phyloP scores from a whole-genome alignment of 768 basidiomycete genomes.

The Mrakia frigida region DNA sequence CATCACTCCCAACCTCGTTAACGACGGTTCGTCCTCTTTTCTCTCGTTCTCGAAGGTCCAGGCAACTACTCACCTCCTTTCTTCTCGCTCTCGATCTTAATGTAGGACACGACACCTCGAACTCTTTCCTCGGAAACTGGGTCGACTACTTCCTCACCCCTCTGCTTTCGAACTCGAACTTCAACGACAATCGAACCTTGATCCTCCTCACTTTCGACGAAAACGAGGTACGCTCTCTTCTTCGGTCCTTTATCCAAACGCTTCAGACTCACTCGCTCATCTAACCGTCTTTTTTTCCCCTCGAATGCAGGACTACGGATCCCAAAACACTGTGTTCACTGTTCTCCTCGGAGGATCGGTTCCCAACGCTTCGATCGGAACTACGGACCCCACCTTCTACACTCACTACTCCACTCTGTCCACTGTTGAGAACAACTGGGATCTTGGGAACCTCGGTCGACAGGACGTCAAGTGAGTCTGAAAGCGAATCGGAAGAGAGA shows the following conservation, averaged over 20 bases:
- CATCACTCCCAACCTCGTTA: constrained; percentile 59
- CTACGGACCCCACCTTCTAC: constrained; percentile 53
- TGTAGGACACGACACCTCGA: constrained; percentile 44
- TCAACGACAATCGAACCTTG: constrained; percentile 56
- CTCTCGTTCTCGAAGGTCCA: too few relatives aligned
- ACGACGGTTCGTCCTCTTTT: constrained; percentile 36
- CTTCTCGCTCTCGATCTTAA: too few relatives aligned
- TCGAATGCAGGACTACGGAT: constrained; percentile 26
- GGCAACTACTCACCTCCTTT: too few relatives aligned
- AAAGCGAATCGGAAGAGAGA: not conserved
- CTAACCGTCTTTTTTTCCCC: too few relatives aligned
- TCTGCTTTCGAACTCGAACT: constrained; percentile 51
- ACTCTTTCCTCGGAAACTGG: constrained; percentile 52
- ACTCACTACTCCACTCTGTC: constrained; percentile 56
- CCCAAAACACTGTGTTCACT: constrained; percentile 44
- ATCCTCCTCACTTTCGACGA: constrained; percentile 62
- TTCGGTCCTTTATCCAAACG: too few relatives aligned
- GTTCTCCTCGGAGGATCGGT: constrained; percentile 35
- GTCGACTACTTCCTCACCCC: constrained; percentile 54
- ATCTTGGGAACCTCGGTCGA: constrained; percentile 57
- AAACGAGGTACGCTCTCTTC: constrained; percentile 41
- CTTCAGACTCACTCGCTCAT: too few relatives aligned
- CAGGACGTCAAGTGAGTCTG: constrained; percentile 51
- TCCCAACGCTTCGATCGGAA: constrained; percentile 14
- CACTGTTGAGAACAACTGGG: constrained; percentile 60